phyloP scores from a whole-genome alignment of 495 filamentous ascomycete genomes.

The Aspergillus ostianus region DNA sequence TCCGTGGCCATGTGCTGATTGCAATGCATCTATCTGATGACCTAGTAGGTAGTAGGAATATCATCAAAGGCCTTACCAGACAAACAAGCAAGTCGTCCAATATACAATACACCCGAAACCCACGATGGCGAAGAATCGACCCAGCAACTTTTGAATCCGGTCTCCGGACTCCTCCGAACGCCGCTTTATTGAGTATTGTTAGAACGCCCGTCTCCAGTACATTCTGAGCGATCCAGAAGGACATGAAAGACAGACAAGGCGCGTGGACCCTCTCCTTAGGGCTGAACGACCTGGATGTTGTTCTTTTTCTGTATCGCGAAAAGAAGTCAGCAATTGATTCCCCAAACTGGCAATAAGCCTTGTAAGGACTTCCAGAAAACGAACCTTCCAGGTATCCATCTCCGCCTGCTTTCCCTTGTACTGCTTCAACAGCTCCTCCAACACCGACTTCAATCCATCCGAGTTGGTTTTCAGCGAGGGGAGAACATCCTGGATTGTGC shows the following conservation, averaged over 20 bases:
- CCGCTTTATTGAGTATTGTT: not conserved
- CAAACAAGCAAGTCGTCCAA: not conserved
- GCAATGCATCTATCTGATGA: not conserved
- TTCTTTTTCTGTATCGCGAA: constrained; percentile 80
- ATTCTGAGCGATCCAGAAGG: not conserved
- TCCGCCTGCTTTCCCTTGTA: constrained; percentile 94
- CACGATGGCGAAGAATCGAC: not conserved
- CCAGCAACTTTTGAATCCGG: not conserved
- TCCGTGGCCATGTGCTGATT: not conserved
- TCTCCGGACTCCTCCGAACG: not conserved
- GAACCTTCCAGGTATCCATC: constrained; percentile 97
- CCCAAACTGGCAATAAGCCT: constrained; percentile 2
- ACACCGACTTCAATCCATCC: constrained; percentile 91
- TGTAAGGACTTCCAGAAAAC: constrained; percentile 17
- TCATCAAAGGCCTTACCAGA: not conserved
- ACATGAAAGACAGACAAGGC: not conserved
- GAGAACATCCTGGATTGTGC: constrained; percentile 87
- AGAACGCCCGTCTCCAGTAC: not conserved
- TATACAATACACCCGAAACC: not conserved
- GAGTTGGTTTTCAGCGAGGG: constrained; percentile 92
- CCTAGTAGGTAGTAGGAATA: not conserved
- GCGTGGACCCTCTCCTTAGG: constrained; percentile 30
- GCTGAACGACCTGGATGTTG: constrained; percentile 92
- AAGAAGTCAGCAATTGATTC: constrained; percentile 21
- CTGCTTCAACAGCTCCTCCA: constrained; percentile 93